Evolutionary conservation across 2,329 filamentous ascomycete species (phyloP).

Genomic region (Monosporascus sp.): DNA sequence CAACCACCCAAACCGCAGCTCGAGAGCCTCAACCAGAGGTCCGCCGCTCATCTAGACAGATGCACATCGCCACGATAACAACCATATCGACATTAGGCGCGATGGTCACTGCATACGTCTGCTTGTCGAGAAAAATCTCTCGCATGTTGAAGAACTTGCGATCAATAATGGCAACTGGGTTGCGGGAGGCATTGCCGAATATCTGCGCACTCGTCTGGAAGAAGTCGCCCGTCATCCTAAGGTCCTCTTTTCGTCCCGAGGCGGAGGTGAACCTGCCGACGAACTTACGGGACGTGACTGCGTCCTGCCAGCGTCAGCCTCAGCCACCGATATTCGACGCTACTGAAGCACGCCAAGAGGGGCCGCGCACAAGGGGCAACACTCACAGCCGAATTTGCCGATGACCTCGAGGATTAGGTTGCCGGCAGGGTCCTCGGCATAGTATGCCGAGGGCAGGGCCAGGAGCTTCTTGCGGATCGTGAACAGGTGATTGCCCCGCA

Average conservation of each 20-base stretch:
- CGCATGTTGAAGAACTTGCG: conserved; percentile 53
- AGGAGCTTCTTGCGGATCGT: conserved; percentile 50
- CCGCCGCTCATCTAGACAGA: conserved; percentile 60
- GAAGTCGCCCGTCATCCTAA: conserved; percentile 59
- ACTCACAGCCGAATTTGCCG: conserved; percentile 47
- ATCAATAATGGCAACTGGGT: conserved; percentile 52
- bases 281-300: conserved; percentile 50
- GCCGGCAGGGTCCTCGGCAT: conserved; percentile 38
- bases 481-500: conserved; percentile 49
- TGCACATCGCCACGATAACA: conserved; percentile 60
- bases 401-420: conserved; percentile 50
- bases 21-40: conserved; percentile 12
- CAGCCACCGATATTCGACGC: not conserved
- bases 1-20: no score
- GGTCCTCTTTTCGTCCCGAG: conserved; percentile 35
- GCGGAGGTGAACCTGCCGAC: conserved; percentile 52
- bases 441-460: conserved; percentile 47
- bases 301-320: conserved; percentile 1
- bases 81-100: conserved; percentile 62
- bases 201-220: conserved; percentile 55
- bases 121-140: conserved; percentile 54
- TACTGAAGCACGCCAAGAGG: no score
- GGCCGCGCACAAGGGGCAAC: not conserved
- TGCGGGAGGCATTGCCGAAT: conserved; percentile 41
- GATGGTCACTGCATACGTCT: conserved; percentile 60